Percentiles rank a stretch among this genome's conserved stretches.
These are phyloP conservation scores for Colletotrichum neosansevieriae DNA, from an alignment of 2,329 filamentous ascomycete genomes.

Conservation along the genomic window DNA sequence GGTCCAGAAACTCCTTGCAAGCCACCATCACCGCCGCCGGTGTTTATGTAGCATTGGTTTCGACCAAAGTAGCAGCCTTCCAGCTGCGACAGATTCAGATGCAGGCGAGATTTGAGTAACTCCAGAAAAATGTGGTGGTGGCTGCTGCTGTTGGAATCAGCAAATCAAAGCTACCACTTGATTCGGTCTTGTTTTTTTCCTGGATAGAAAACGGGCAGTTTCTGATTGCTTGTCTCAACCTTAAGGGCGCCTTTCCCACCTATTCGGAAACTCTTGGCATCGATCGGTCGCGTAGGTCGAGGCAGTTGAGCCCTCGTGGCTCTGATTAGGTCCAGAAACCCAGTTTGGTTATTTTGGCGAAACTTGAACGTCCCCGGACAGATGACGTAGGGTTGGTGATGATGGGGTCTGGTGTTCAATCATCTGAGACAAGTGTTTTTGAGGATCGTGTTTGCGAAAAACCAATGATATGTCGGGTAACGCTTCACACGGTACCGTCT, in stretches of 20 bases:
- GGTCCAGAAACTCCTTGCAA: background rate
- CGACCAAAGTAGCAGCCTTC: background rate
- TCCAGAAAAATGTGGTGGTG: background rate
- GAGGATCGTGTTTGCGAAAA: background rate
- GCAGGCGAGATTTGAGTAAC: background rate
- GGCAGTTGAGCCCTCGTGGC: background rate
- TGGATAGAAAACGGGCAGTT: background rate
- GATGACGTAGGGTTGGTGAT: background rate
- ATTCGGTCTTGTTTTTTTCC: background rate
- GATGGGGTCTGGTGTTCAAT: background rate
- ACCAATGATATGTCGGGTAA: no score
- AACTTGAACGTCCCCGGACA: background rate
- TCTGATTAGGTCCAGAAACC: background rate
- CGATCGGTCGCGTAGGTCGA: background rate
- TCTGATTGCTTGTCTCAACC: constrained; percentile 24
- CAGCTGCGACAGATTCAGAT: background rate
- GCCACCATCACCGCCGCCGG: background rate
- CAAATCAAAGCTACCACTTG: background rate
- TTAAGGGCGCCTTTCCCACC: constrained; percentile 23
- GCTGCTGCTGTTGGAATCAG: background rate
- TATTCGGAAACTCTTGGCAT: constrained; percentile 29
- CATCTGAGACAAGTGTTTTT: background rate
- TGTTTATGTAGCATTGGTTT: background rate
- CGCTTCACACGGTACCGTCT: no score
- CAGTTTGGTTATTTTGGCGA: background rate